A percentile compares a stretch with the other conserved stretches of the same genome.
Evolutionary conservation across 2,329 filamentous ascomycete genomes (phyloP).

Genomic region (Truncatella angustata): DNA sequence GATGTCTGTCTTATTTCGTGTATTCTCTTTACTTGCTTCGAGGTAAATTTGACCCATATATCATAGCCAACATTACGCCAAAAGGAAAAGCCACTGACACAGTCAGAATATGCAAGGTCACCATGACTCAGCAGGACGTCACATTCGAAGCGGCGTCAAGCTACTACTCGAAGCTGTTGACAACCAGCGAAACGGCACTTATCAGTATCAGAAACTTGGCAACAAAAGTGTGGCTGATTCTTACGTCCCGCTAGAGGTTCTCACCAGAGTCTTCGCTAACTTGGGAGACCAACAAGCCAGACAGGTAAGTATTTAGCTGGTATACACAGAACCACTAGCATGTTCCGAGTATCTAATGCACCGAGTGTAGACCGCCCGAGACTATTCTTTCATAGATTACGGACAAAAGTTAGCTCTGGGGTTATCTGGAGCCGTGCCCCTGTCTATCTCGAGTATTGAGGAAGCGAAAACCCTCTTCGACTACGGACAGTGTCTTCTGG

Average conservation of each 20-base stretch:
- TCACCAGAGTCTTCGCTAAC: conserved; percentile 4
- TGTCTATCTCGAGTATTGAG: conserved; percentile 3
- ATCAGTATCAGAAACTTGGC: conserved; percentile 3
- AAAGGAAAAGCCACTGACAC: too few relatives aligned
- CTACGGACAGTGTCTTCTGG: conserved; percentile 3
- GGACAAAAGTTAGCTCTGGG: neutral
- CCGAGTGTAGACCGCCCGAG: neutral
- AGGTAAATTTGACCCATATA: neutral
- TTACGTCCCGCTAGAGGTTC: conserved; percentile 6
- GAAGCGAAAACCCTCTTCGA: conserved; percentile 6
- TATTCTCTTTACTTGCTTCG: conserved; percentile 10
- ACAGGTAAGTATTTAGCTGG: conserved; percentile 1
- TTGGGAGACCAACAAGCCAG: conserved; percentile 4
- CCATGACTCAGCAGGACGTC: conserved; percentile 3
- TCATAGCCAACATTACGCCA: too few relatives aligned
- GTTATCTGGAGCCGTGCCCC: neutral
- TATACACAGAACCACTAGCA: neutral
- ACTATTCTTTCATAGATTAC: conserved; percentile 1
- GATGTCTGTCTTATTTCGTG: conserved; percentile 11
- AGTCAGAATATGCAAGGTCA: conserved; percentile 9
- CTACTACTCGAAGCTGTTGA: conserved; percentile 8
- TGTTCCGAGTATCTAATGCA: conserved; percentile 1
- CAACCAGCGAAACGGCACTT: neutral
- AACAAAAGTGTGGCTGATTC: neutral
- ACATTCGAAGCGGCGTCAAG: conserved; percentile 7